A percentile compares a stretch with the other conserved stretches of the same genome.
phyloP scores from a whole-genome alignment of 768 basidiomycete species.

The Fomitopsis serialis region DNA sequence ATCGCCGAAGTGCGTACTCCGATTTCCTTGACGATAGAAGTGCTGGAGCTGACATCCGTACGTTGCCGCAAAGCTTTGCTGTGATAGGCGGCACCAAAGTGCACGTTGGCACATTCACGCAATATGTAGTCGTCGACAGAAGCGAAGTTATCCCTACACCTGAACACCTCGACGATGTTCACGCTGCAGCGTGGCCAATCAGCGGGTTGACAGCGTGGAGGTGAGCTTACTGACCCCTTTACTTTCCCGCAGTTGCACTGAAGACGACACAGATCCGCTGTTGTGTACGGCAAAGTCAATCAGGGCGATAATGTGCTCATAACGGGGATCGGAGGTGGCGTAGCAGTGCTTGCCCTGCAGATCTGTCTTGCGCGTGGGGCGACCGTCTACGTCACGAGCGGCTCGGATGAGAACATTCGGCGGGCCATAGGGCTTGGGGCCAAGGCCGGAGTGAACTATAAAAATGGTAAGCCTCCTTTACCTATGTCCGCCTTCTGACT shows the following conservation, averaged over 20 bases:
- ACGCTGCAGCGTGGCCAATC: slow-evolving; percentile 74
- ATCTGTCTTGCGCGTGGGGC: slow-evolving; percentile 71
- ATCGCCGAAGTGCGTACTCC: slow-evolving; percentile 38
- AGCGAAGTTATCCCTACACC: slow-evolving; percentile 66
- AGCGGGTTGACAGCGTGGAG: slow-evolving; percentile 82
- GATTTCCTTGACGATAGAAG: not conserved
- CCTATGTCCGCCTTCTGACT: not conserved
- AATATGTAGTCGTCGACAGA: slow-evolving; percentile 73
- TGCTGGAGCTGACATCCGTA: slow-evolving; percentile 21
- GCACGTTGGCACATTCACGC: slow-evolving; percentile 65
- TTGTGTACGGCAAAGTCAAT: slow-evolving; percentile 61
- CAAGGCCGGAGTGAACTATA: slow-evolving; percentile 73
- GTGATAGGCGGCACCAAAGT: slow-evolving; percentile 54
- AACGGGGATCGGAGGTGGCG: slow-evolving; percentile 83
- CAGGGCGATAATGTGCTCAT: slow-evolving; percentile 71
- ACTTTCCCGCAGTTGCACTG: not conserved
- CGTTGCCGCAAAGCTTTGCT: slow-evolving; percentile 36
- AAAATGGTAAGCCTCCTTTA: slow-evolving; percentile 39
- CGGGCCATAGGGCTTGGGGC: slow-evolving; percentile 67
- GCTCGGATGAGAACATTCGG: slow-evolving; percentile 60
- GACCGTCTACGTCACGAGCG: slow-evolving; percentile 79
- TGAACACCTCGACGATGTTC: slow-evolving; percentile 58
- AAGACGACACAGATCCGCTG: slow-evolving; percentile 42
- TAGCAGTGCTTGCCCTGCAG: slow-evolving; percentile 73
- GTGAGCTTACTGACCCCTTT: slow-evolving; percentile 28